A percentile compares a stretch with the other conserved stretches of the same genome.
Conservation (phyloP, 768 basidiomycete species). For the Termitomyces titanicus region DNA sequence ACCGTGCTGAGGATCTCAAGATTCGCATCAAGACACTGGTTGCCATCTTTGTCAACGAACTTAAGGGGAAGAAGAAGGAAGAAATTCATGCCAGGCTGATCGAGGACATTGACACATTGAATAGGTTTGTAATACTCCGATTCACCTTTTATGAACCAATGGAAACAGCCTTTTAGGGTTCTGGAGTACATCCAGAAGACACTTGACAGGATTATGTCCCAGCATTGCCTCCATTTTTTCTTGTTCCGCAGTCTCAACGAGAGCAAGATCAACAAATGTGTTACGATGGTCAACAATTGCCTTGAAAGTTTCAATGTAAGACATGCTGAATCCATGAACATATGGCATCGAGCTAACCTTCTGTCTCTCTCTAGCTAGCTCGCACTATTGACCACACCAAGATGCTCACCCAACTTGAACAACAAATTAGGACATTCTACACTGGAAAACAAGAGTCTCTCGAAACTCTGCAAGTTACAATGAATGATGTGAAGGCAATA, state of each 20-base stretch:
- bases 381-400: not conserved
- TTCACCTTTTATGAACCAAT: not conserved
- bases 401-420: slow-evolving; percentile 1
- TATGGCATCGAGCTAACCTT: too few species aligned
- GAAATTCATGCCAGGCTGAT: not conserved
- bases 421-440: slow-evolving; percentile 7
- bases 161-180: not conserved
- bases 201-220: not conserved
- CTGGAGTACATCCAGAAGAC: slow-evolving; percentile 1
- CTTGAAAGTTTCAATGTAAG: slow-evolving; percentile 11
- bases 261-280: not conserved
- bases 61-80: slow-evolving; percentile 9
- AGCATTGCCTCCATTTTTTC: not conserved
- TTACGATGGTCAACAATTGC: not conserved
- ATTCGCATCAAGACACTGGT: slow-evolving; percentile 9
- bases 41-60: slow-evolving; percentile 2
- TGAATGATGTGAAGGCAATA: slow-evolving; percentile 2
- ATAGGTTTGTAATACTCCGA: not conserved
- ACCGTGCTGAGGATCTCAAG: slow-evolving; percentile 6
- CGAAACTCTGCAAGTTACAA: not conserved
- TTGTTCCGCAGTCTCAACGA: slow-evolving; percentile 1
- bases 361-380: slow-evolving; percentile 1
- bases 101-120: slow-evolving; percentile 1
- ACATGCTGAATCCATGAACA: not conserved
- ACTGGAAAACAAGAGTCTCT: not conserved